Evolutionary conservation across 768 basidiomycete genomes (phyloP), one percentile per base, ranked within the genome.

Genomic region (Cystobasidium onofrii): DNA sequence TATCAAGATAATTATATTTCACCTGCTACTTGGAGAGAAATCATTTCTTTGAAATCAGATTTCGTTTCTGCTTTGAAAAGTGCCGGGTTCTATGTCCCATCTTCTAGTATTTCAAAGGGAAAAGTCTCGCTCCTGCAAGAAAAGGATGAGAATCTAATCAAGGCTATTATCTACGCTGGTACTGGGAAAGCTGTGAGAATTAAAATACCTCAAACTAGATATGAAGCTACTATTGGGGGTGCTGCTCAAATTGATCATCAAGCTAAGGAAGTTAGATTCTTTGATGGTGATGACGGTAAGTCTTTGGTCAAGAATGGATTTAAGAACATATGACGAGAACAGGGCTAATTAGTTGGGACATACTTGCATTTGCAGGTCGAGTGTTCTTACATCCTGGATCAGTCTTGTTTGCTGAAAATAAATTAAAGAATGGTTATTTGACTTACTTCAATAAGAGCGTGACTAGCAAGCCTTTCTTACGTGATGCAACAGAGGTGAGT

Each of bases 361-460:
- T 10, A 20, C 29, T 0, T 39, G 12, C 6, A 1, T 3, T 2
- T 2, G 27, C 9, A 76, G 78, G 76, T 27, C 83, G 90, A 10
- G 88, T 91, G 7, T 92, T 92, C 82, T 80, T 91, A 27, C 93
- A 95, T 79, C 92, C 93, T 0, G 85, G 84, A 12, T 93, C 91
- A 54, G 85, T 90, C 3, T 82, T 93, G 23, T 97, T 97, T 78
- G 83, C 84, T 33, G 86, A 86, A 67, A 84, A 86, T 27, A 84
- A 84, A 43, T 92, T 92, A 87, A 88, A 86, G 70, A 85, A 87
- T 18, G 88, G 89, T 1, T 92, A 92, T 81, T 78, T 94, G 57
- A 86, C 88, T 10, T 96, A 90, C 80, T 95, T 93, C 81, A 85
- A 87, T 76, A 90, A 91, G 80, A 86, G 88, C 69, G 83, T 86